phyloP scores from a whole-genome alignment of 495 filamentous ascomycete species.

The Aspergillus carlsbadensis region DNA sequence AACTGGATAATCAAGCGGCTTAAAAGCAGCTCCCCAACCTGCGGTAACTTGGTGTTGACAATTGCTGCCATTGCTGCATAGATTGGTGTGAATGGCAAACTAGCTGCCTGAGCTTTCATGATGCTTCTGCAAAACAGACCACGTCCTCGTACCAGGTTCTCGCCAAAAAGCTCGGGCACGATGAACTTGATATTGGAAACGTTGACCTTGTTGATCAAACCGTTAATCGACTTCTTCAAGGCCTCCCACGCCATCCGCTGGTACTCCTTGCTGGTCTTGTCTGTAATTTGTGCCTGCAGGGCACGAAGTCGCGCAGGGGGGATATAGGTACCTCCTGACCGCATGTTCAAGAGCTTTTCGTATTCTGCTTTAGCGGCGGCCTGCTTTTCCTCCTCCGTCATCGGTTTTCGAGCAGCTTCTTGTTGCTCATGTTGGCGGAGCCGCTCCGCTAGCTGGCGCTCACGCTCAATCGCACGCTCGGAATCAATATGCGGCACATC shows the following conservation, averaged over 20 bases:
- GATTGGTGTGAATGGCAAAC: slow-evolving; percentile 92
- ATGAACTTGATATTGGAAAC: slow-evolving; percentile 96
- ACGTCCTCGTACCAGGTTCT: slow-evolving; percentile 88
- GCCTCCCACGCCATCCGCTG: slow-evolving; percentile 99
- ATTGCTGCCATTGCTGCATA: slow-evolving; percentile 94
- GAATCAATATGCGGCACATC: slow-evolving; percentile 52
- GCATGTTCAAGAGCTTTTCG: slow-evolving; percentile 82
- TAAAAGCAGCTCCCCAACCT: slow-evolving; percentile 87
- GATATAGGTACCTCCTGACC: slow-evolving; percentile 93
- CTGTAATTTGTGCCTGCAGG: slow-evolving; percentile 93
- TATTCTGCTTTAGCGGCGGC: slow-evolving; percentile 84
- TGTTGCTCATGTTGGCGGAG: slow-evolving; percentile 54
- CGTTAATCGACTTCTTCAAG: slow-evolving; percentile 97
- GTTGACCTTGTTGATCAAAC: slow-evolving; percentile 98
- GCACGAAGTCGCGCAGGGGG: slow-evolving; percentile 88
- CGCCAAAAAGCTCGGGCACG: slow-evolving; percentile 89
- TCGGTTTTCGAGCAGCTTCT: slow-evolving; percentile 52
- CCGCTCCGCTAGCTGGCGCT: slow-evolving; percentile 62
- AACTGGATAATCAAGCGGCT: slow-evolving; percentile 89
- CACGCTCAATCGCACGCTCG: slow-evolving; percentile 57
- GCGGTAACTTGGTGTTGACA: slow-evolving; percentile 94
- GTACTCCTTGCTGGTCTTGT: slow-evolving; percentile 94
- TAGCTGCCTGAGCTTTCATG: slow-evolving; percentile 97
- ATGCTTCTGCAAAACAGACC: slow-evolving; percentile 93
- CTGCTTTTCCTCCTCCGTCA: slow-evolving; percentile 82